Evolutionary conservation across 2,329 filamentous ascomycete genomes (phyloP).

Genomic region (Botryotinia convoluta): DNA sequence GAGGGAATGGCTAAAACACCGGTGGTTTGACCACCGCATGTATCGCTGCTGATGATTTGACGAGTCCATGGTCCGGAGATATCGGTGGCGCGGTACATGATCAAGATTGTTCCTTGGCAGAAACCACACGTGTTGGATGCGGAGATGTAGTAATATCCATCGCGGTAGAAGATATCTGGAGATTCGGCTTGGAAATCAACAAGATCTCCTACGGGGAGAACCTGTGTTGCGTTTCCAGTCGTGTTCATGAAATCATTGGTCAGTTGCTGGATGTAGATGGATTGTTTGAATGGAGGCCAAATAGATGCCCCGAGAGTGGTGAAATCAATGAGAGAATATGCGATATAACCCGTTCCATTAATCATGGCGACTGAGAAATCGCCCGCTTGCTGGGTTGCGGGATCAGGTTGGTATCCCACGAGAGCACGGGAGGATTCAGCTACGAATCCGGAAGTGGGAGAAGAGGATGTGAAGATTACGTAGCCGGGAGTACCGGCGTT

Average conservation of each 20-base stretch:
- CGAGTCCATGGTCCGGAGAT: constrained; percentile 29
- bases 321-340: constrained; percentile 31
- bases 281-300: constrained; percentile 32
- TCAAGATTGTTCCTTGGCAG: constrained; percentile 29
- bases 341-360: constrained; percentile 29
- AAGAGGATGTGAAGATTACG: background rate
- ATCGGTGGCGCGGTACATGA: constrained; percentile 28
- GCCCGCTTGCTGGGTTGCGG: background rate
- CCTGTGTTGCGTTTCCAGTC: constrained; percentile 23
- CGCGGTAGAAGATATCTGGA: constrained; percentile 31
- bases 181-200: constrained; percentile 30
- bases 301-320: constrained; percentile 29
- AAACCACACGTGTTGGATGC: constrained; percentile 34
- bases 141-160: constrained; percentile 31
- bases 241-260: constrained; percentile 29
- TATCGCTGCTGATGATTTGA: constrained; percentile 31
- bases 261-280: constrained; percentile 29
- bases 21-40: constrained; percentile 30
- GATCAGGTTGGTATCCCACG: background rate
- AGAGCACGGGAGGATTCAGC: background rate
- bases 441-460: background rate
- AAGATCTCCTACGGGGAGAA: constrained; percentile 22
- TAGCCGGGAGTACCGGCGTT: constrained; percentile 11
- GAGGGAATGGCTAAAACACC: constrained; percentile 27
- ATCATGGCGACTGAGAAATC: constrained; percentile 16